Evolutionary conservation across 2,329 filamentous ascomycete genomes (phyloP).

Genomic region (Salinomyces thailandicus): DNA sequence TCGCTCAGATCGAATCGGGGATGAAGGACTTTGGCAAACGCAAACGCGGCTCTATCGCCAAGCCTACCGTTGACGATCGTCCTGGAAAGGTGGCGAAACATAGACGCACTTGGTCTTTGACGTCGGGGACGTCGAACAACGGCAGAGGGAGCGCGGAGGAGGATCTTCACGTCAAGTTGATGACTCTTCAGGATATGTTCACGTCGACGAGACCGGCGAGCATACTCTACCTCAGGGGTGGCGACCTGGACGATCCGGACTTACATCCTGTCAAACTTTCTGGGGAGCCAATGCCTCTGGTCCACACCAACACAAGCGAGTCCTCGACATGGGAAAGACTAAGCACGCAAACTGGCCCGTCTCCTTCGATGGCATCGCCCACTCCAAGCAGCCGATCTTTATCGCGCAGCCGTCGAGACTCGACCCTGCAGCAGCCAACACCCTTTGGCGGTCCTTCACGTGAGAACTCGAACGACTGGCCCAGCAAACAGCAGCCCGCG

Average conservation of each 20-base stretch:
- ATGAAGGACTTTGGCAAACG: conserved; percentile 51
- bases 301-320: conserved; percentile 38
- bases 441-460: conserved; percentile 34
- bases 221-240: conserved; percentile 65
- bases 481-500: conserved; percentile 44
- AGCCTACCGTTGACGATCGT: conserved; percentile 43
- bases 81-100: conserved; percentile 82
- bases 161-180: conserved; percentile 67
- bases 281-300: conserved; percentile 52
- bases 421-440: conserved; percentile 35
- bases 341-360: conserved; percentile 43
- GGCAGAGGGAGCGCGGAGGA: conserved; percentile 45
- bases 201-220: conserved; percentile 71
- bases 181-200: conserved; percentile 77
- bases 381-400: conserved; percentile 39
- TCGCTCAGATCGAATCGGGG: conserved; percentile 59
- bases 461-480: conserved; percentile 37
- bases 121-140: conserved; percentile 48
- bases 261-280: conserved; percentile 63
- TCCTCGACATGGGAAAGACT: conserved; percentile 40
- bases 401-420: conserved; percentile 29
- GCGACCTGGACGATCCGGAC: conserved; percentile 70
- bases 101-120: conserved; percentile 91
- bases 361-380: conserved; percentile 45
- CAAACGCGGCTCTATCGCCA: conserved; percentile 44